Evolutionary conservation across 352 stramenopile genomes (phyloP), one percentile per base, ranked within the genome.

Genomic region (Phytophthora melonis): DNA sequence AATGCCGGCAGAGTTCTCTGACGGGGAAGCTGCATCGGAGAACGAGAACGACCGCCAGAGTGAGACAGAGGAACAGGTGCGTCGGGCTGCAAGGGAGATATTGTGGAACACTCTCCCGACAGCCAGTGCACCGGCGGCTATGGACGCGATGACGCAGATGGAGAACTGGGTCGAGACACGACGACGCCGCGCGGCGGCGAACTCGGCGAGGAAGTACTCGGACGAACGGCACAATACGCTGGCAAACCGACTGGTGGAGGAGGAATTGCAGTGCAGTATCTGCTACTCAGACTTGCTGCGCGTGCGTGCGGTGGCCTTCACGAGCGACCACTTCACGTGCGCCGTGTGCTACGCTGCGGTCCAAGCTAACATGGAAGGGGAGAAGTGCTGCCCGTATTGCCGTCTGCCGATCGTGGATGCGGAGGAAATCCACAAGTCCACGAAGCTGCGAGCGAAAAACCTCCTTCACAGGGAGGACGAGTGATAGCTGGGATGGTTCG

Each of bases 181-280:
- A 56, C 69, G 60, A 52, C 74, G 62, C 50, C 66, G 66, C 10
- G 68, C 80, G 30, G 75, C 70, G 11, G 74, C 75, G 3, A 64
- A 78, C 53, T 86, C 80, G 3, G 66, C 65, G 13, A 74, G 81
- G 32, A 77, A 78, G 27, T 93, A 93, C 62, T 80, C 78, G 55
- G 70, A 86, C 19, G 77, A 79, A 10, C 82, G 82, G 16, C 83
- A 93, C 54, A 67, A 82, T 13, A 78, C 77, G 3, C 66, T 93
- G 14, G 86, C 83, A 16, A 82, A 68, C 21, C 72, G 86, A 36
- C 63, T 93, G 21, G 79, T 81, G 2, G 86, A 93, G 30, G 86
- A 93, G 72, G 80, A 89, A 16, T 60, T 93, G n/a, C 82, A 89
- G 36, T 93, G 86, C 73, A 91, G 83, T 13, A 93, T 93, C 63